Percentiles rank a stretch among this genome's conserved stretches.
Evolutionary conservation across 495 filamentous ascomycete genomes (phyloP).

Genomic region (Aspergillus asperescens): DNA sequence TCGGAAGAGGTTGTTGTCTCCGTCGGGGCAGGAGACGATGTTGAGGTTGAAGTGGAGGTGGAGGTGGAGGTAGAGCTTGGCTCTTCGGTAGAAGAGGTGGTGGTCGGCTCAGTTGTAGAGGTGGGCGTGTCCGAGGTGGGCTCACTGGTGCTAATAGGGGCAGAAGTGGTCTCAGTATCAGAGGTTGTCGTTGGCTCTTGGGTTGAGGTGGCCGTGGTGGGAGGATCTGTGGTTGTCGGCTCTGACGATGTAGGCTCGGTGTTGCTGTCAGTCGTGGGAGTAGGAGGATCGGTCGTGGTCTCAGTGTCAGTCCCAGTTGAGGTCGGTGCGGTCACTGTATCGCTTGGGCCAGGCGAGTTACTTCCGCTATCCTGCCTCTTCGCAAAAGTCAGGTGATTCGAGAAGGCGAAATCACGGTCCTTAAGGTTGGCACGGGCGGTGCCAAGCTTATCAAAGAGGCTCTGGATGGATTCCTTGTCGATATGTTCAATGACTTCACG

Average conservation of each 20-base stretch:
- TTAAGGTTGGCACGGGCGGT: not conserved
- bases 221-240: slow-evolving; percentile 1
- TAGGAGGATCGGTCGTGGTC: not conserved
- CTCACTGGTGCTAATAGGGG: not conserved
- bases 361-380: not conserved
- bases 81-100: slow-evolving; percentile 3
- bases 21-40: slow-evolving; percentile 14
- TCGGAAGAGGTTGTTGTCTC: slow-evolving; percentile 28
- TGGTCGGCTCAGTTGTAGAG: slow-evolving; percentile 22
- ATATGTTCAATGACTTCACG: slow-evolving; percentile 14
- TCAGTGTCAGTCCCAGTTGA: not conserved
- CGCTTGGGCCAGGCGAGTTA: not conserved
- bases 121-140: slow-evolving; percentile 1
- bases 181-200: not conserved
- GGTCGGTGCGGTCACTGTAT: slow-evolving; percentile 4
- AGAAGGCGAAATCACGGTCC: not conserved
- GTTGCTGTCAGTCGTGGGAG: not conserved
- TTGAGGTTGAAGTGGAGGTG: slow-evolving; percentile 16
- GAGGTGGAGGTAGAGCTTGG: not conserved
- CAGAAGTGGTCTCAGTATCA: not conserved
- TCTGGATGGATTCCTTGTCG: slow-evolving; percentile 1
- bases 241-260: not conserved
- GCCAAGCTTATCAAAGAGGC: not conserved
- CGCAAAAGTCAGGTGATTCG: not conserved
- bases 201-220: not conserved